Base-by-base conservation (phyloP, 805 yeast species). In the Lipomyces yamanashiensis region DNA sequence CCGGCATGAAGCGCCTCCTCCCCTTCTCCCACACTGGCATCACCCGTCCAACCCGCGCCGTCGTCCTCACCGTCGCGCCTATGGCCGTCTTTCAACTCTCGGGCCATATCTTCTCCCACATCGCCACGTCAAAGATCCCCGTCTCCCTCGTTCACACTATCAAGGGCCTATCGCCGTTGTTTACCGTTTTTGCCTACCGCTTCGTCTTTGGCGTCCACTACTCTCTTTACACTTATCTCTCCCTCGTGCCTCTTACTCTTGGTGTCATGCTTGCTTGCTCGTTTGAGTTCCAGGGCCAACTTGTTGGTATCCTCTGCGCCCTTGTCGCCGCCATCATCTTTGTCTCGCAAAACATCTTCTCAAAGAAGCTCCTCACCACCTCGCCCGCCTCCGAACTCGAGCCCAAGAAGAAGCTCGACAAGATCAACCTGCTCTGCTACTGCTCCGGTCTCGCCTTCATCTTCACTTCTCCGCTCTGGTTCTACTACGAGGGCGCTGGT, bases 81-180 rank as follows among this genome's bases (percentile, higher is more conserved):
- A 91, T 93, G 96, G 98, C 98, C 7, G 79, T 87, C 65, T 95
- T 93, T 78, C 98, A 93, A 78, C 89, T 93, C 69, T 79, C 87
- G 21, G 99, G 98, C 21, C 98, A 93, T 75, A 85, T 92, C 66
- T 85, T 96, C 13, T 85, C 96, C 7, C 97, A 92, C 74, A 89
- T 89, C 73, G 93, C 98, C n/a, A 92, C 97, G 1, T 84, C 92
- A 1, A 76, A 89, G 65, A 90, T 95, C 57, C 97, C 97, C 0
- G 97, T 95, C n/a, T 89, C 97, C 5, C 78, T 92, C 68, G 98
- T 95, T 21, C 98, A 93, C 75, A 92, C 98, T 8, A 87, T 93
- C 70, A 95, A 95, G 78, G 95, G 97, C 1, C 79, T 93, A 44
- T 87, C 96, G 39, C 99, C 99, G 1, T 80, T 93, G 33, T 84